Evolutionary conservation across 805 yeast species (phyloP).

Genomic region (Ogataea degrootiae): DNA sequence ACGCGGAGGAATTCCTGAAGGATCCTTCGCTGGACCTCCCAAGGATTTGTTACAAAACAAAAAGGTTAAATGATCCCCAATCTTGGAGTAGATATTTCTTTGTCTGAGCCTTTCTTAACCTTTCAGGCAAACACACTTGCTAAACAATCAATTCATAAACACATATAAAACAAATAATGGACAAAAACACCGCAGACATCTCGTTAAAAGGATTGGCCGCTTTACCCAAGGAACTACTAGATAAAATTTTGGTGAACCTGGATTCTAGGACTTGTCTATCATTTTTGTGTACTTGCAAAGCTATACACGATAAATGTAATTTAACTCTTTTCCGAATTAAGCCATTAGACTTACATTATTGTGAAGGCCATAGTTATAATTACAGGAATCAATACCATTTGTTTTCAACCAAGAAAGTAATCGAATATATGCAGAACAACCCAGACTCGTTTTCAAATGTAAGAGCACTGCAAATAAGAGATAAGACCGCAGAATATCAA

Average conservation of each 20-base stretch:
- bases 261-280: slow-evolving; percentile 11
- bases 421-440: slow-evolving; percentile 8
- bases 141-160: no score
- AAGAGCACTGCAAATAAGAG: slow-evolving; percentile 12
- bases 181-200: no score
- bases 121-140: no score
- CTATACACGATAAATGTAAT: slow-evolving; percentile 15
- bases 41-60: no score
- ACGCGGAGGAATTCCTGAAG: no score
- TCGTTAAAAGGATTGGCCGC: not conserved
- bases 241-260: slow-evolving; percentile 12
- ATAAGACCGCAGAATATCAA: not conserved
- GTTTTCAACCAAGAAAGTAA: slow-evolving; percentile 6
- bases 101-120: no score
- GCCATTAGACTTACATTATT: slow-evolving; percentile 14
- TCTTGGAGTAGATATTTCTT: no score
- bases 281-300: slow-evolving; percentile 16
- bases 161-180: not conserved
- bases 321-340: slow-evolving; percentile 15
- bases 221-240: slow-evolving; percentile 23
- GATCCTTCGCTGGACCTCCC: no score
- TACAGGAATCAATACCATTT: no score
- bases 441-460: slow-evolving; percentile 11
- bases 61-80: no score
- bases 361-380: not conserved